Base-by-base conservation (phyloP, 2,329 filamentous ascomycete genomes). In the Penicillium sp. region DNA sequence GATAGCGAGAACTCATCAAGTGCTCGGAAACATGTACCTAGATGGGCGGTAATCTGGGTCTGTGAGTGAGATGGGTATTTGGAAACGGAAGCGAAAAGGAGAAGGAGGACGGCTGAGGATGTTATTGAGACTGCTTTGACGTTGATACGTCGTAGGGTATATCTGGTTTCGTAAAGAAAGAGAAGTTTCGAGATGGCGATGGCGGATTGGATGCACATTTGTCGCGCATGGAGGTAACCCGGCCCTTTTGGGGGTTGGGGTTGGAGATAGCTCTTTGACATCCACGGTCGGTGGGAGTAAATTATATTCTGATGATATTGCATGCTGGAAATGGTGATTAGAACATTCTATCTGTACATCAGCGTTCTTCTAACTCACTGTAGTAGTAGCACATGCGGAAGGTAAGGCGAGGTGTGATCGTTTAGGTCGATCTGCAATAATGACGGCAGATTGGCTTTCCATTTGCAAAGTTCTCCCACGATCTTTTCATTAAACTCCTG, bases 291-390 rank as follows among this genome's bases (percentile, higher is more conserved):
- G 46, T 71, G 69, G 12, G 62, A 55, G 50, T 70, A 64, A 5
- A 71, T 73, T 8, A 69, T 64, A 13, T 65, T 60, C 32, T 71
- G 67, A 41, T 71, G 60, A 42, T 71, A 72, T 56, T 71, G 67
- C 61, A 72, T 68, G 45, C 51, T 54, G 17, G 18, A 15, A 18
- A 4, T 7, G n/a, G 17, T 7, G n/a, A 15, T 49, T 32, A 42
- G 43, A 30, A 9, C 26, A 27, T 6, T 10, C 10, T 8, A 9
- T 34, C 1, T 8, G 3, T 29, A 6, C 3, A 17, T 30, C 10
- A 7, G 2, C 3, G n/a, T 5, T 18, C 12, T 26, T n/a, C 20
- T 27, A 18, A 43, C 61, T 47, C 53, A 66, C 64, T 68, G 65
- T 3, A 68, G 55, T 13, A 68, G 46, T 10, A 68, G 33, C 12